Evolutionary conservation across 1,139 yeast species (phyloP).

Genomic region (Arxiozyma heterogenica): DNA sequence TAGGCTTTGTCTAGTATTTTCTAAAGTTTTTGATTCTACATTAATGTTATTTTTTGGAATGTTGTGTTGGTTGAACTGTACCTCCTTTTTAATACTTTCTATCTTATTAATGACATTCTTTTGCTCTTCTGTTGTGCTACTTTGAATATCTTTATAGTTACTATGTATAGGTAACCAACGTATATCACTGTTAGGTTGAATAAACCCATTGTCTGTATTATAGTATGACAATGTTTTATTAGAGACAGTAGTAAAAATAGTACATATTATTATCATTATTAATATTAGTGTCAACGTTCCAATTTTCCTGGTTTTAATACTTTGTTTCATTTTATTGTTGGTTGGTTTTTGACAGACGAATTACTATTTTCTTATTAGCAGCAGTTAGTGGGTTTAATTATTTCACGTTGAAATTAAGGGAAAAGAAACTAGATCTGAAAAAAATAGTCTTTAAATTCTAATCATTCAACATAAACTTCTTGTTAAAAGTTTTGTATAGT

Average conservation of each 20-base stretch:
- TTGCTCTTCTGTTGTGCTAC: neutral
- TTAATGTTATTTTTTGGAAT: conserved; percentile 4
- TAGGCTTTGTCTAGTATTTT: no score
- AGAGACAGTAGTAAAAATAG: neutral
- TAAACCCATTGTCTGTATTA: neutral
- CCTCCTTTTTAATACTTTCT: neutral
- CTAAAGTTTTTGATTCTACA: neutral
- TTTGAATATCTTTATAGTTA: neutral
- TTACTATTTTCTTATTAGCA: neutral
- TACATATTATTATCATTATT: neutral
- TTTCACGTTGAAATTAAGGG: neutral
- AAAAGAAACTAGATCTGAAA: neutral
- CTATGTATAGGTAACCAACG: neutral
- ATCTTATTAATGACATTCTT: conserved; percentile 1
- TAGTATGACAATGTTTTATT: neutral
- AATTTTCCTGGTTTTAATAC: neutral
- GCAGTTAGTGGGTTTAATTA: no score
- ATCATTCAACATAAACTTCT: neutral
- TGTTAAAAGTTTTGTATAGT: neutral
- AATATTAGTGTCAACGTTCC: neutral
- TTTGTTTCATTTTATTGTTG: neutral
- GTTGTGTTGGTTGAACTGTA: neutral
- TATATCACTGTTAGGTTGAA: neutral
- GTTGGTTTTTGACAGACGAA: neutral
- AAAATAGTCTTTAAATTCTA: neutral